Conservation (phyloP, 2,329 filamentous ascomycete genomes). For the Xylariaceae sp. region DNA sequence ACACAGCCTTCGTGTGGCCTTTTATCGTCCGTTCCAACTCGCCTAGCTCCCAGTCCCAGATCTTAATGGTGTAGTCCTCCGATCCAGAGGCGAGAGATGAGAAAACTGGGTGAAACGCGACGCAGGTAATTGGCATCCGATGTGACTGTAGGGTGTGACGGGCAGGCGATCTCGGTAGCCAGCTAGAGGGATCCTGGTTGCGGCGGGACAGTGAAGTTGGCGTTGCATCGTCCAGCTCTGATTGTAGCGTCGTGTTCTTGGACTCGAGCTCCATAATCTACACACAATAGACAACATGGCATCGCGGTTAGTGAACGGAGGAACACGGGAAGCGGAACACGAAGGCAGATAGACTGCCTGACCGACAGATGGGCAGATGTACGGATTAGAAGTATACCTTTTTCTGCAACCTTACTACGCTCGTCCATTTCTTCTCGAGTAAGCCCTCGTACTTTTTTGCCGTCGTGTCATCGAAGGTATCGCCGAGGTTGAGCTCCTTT, state of each 20-base stretch:
- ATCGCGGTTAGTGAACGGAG: constrained; percentile 4
- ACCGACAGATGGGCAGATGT: constrained; percentile 14
- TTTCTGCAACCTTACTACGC: constrained; percentile 88
- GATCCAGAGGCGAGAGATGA: constrained; percentile 85
- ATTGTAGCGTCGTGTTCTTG: constrained; percentile 65
- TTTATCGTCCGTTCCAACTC: constrained; percentile 87
- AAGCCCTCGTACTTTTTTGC: constrained; percentile 91
- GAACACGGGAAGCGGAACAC: background rate
- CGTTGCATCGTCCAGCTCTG: constrained; percentile 78
- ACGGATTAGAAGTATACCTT: constrained; percentile 53
- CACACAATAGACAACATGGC: constrained; percentile 2
- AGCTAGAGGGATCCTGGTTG: constrained; percentile 77
- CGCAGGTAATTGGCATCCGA: constrained; percentile 71
- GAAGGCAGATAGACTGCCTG: constrained; percentile 15
- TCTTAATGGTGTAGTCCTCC: constrained; percentile 89
- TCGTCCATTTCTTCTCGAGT: constrained; percentile 98
- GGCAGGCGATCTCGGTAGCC: constrained; percentile 75
- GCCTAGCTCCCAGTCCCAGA: constrained; percentile 94
- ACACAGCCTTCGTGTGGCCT: constrained; percentile 80
- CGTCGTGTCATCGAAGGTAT: constrained; percentile 72
- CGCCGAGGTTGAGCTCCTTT: constrained; percentile 62
- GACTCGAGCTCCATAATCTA: constrained; percentile 93
- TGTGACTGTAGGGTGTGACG: constrained; percentile 81
- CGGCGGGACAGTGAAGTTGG: constrained; percentile 67
- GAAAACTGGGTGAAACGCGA: constrained; percentile 90